A percentile compares a stretch with the other conserved stretches of the same genome.
phyloP scores from a whole-genome alignment of 1,284 basidiomycete species.

The Cryptococcus hybrid region DNA sequence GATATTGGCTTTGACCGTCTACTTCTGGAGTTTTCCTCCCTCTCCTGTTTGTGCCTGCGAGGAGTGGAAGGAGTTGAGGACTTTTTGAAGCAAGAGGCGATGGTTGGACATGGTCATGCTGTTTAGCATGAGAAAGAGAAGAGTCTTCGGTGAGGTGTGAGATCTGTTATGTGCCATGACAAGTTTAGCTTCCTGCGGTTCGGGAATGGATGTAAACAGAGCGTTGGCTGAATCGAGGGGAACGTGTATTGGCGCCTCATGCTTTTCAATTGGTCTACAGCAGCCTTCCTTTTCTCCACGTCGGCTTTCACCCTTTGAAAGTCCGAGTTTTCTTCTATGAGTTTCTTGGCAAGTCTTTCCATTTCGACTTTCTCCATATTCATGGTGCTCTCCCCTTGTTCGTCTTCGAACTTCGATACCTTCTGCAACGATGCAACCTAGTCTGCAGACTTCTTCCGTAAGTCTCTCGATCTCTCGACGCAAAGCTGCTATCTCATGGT shows the following conservation, averaged over 20 bases:
- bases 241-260: too few relatives aligned
- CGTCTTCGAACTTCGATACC: constrained; percentile 67
- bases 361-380: constrained; percentile 32
- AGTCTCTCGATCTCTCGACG: constrained; percentile 57
- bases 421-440: constrained; percentile 78
- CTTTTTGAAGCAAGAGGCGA: too few relatives aligned
- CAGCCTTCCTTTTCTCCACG: constrained; percentile 1
- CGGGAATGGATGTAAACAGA: too few relatives aligned
- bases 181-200: too few relatives aligned
- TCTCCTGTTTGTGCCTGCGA: too few relatives aligned
- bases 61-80: too few relatives aligned
- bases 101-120: too few relatives aligned
- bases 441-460: constrained; percentile 71
- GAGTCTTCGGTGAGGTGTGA: too few relatives aligned
- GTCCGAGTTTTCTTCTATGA: constrained; percentile 9
- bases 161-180: too few relatives aligned
- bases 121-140: too few relatives aligned
- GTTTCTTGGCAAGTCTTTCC: constrained; percentile 25
- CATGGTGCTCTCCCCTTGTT: constrained; percentile 24
- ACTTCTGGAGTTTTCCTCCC: background rate
- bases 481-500: constrained; percentile 59
- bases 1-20: constrained; percentile 3
- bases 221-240: too few relatives aligned
- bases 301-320: constrained; percentile 4
- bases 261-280: background rate